Evolutionary conservation across 2,329 filamentous ascomycete species (phyloP), one percentile per base, ranked within the genome.

Genomic region (Aureobasidium musti): DNA sequence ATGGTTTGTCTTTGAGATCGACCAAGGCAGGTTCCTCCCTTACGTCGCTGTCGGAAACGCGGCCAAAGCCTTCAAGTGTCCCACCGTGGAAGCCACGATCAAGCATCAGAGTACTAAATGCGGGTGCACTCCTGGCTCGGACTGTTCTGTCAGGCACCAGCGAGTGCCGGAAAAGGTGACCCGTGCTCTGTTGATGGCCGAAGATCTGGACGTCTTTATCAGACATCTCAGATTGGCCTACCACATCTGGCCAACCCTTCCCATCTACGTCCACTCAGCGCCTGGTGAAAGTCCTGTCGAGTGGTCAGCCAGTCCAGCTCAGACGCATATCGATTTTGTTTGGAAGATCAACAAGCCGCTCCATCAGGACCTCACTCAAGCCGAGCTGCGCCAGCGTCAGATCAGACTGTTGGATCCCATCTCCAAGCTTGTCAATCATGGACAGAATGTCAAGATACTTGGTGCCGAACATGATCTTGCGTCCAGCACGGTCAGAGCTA

Each of bases 1-100:
- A 52, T 63, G 37, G 23, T 63, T 63, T 45, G 59, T 30, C 33
- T 63, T 63, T 23, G 41, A 60, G 56, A 47, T 60, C 56, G 56
- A 60, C 41, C 23, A 47, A 47, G 56, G 56, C 56, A 60, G 41
- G 49, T 60, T 60, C 28, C 41, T 60, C 26, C 56, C 56, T 60
- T 45, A 47, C 41, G 28, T 60, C 30, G 56, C 56, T 60, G 14
- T 33, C 17, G 39, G 56, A 49, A 47, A 45, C 14, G 56, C 41
- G 41, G 56, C 56, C 26, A 60, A 49, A 28, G 49, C 26, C 28
- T 60, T 60, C 41, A 47, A 47, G 41, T 35, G 11, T 60, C 41
- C 56, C 23, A 49, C 26, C 41, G 56, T 47, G 39, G 56, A 60
- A 60, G 56, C 56, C 41, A 47, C 56, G 17, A 60, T 60, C 56